Conservation (phyloP, 78 protist species). For the Capsaspora owczarzaki region DNA sequence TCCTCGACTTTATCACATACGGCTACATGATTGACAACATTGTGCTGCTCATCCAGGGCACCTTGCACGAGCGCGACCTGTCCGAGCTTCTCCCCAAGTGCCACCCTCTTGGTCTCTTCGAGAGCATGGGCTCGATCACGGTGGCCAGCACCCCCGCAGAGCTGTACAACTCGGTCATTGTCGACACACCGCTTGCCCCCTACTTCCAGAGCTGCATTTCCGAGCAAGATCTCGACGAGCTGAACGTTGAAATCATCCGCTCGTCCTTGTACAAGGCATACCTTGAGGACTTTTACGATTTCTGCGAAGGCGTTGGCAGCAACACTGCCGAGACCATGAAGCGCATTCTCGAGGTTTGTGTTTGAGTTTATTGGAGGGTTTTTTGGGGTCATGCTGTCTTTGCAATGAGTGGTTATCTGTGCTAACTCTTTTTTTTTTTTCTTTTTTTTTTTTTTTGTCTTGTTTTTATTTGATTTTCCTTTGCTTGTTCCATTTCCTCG, state of each 20-base stretch:
- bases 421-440: not conserved
- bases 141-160: conserved; percentile 68
- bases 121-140: conserved; percentile 65
- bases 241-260: conserved; percentile 90
- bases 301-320: conserved; percentile 74
- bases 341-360: conserved; percentile 48
- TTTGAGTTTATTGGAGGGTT: not conserved
- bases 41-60: conserved; percentile 85
- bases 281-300: conserved; percentile 91
- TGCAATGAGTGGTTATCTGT: not conserved
- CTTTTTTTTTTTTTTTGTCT: too few relatives aligned
- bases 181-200: conserved; percentile 90
- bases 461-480: not conserved
- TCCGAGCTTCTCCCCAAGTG: conserved; percentile 75
- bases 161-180: conserved; percentile 82
- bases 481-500: not conserved
- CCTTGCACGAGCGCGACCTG: conserved; percentile 80
- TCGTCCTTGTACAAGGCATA: conserved; percentile 87
- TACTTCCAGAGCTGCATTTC: conserved; percentile 44
- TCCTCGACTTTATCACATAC: conserved; percentile 93
- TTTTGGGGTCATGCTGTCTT: not conserved
- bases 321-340: conserved; percentile 73
- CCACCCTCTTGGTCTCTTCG: conserved; percentile 95
- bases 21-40: conserved; percentile 98
- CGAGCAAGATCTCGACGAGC: conserved; percentile 84